phyloP scores from a whole-genome alignment of 768 basidiomycete species.

The Serendipita sp. region DNA sequence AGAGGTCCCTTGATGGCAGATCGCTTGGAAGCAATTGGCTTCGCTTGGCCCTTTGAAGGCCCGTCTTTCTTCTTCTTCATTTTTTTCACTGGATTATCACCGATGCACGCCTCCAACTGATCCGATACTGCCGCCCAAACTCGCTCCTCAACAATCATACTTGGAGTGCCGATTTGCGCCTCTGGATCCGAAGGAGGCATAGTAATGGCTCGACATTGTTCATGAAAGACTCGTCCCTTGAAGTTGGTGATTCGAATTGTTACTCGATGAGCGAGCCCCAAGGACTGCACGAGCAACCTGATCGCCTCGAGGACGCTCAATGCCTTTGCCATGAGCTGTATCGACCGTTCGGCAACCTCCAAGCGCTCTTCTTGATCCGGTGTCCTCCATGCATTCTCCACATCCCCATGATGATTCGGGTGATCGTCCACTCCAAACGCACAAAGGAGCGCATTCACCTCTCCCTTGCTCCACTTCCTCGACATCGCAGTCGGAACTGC shows the following conservation, averaged over 20 bases:
- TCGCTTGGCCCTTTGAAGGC: not conserved
- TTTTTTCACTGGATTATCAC: not conserved
- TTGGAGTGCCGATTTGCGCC: not conserved
- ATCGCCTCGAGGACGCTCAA: conserved; percentile 4
- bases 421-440: not conserved
- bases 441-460: not conserved
- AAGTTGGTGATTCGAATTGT: not conserved
- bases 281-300: not conserved
- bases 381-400: too few species aligned
- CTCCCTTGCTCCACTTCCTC: not conserved
- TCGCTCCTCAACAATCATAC: not conserved
- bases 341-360: not conserved
- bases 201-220: not conserved
- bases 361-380: not conserved
- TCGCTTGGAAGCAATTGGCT: not conserved
- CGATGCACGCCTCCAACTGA: not conserved
- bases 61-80: conserved; percentile 1
- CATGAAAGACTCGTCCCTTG: not conserved
- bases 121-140: not conserved
- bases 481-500: not conserved
- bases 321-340: conserved; percentile 1
- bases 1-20: not conserved
- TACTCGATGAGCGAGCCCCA: not conserved
- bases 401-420: too few species aligned
- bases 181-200: not conserved